Percentiles rank a stretch among this genome's conserved stretches.
phyloP scores from a whole-genome alignment of 768 basidiomycete genomes.

The Suillus spraguei region DNA sequence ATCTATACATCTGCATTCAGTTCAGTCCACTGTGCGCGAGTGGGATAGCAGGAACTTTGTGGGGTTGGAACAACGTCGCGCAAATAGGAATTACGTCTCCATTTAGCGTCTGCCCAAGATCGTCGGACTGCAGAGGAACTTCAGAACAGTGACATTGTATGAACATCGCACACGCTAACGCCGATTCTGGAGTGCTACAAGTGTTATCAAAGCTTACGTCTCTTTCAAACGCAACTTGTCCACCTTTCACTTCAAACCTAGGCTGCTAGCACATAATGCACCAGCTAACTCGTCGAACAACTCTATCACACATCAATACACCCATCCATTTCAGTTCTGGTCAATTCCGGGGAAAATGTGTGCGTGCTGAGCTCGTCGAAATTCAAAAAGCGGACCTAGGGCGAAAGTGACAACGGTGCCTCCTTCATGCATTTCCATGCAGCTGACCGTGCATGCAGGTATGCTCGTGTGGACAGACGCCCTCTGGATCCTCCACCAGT shows the following conservation, averaged over 20 bases:
- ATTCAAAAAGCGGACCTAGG: slow-evolving; percentile 70
- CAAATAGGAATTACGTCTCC: not conserved
- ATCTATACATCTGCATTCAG: not conserved
- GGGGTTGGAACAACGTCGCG: not conserved
- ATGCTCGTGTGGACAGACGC: slow-evolving; percentile 61
- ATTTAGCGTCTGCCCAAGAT: not conserved
- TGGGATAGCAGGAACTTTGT: no score
- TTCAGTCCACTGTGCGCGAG: not conserved
- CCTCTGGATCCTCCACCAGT: slow-evolving; percentile 72
- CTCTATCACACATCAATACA: slow-evolving; percentile 28
- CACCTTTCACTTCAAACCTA: not conserved
- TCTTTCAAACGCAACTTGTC: not conserved
- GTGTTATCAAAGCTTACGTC: not conserved
- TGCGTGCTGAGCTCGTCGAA: slow-evolving; percentile 59
- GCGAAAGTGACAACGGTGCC: slow-evolving; percentile 51
- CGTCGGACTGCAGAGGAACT: not conserved
- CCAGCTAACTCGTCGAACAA: slow-evolving; percentile 28
- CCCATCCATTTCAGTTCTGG: slow-evolving; percentile 61
- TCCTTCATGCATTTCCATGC: slow-evolving; percentile 7
- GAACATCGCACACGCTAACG: not conserved
- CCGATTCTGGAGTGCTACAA: not conserved
- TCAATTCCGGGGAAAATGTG: slow-evolving; percentile 57
- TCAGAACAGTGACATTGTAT: not conserved
- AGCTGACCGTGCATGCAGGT: slow-evolving; percentile 38
- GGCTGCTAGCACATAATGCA: not conserved